A percentile compares a stretch with the other conserved stretches of the same genome.
These are phyloP conservation scores for Agrocybe pediades DNA, from an alignment of 768 basidiomycete species.

Conservation along the genomic window DNA sequence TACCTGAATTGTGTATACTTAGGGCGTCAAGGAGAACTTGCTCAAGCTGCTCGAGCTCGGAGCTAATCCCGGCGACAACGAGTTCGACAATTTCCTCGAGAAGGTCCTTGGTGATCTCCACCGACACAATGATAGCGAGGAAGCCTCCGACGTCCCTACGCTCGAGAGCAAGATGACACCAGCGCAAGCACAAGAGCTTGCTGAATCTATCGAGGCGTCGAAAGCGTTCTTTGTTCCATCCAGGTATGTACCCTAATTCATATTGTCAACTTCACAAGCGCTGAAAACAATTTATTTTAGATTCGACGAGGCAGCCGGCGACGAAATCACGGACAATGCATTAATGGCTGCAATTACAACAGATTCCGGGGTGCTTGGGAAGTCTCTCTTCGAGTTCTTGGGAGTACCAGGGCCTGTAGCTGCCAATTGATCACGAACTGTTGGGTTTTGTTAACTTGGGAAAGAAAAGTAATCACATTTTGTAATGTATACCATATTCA, in stretches of 20 bases:
- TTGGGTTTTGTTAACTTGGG: too few species aligned
- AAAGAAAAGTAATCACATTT: too few species aligned
- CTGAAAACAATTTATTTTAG: neutral
- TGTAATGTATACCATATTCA: too few species aligned
- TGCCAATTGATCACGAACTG: too few species aligned
- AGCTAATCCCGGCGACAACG: neutral
- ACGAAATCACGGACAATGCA: slow-evolving; percentile 3
- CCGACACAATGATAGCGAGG: slow-evolving; percentile 9
- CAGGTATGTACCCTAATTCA: neutral
- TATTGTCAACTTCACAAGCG: neutral
- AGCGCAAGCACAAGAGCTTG: slow-evolving; percentile 2
- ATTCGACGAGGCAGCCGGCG: slow-evolving; percentile 2
- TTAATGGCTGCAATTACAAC: neutral
- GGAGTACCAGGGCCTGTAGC: neutral
- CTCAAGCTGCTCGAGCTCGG: neutral
- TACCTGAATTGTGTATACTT: neutral
- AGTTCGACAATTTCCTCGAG: slow-evolving; percentile 2
- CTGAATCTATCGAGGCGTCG: neutral
- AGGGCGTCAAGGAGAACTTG: slow-evolving; percentile 1
- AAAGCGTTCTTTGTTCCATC: slow-evolving; percentile 6
- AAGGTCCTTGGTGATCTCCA: slow-evolving; percentile 3
- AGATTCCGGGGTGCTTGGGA: neutral
- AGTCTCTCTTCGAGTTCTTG: slow-evolving; percentile 1
- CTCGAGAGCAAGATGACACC: slow-evolving; percentile 2
- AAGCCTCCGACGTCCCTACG: slow-evolving; percentile 5